Percentiles rank a stretch among this genome's conserved stretches.
phyloP scores from a whole-genome alignment of 1,139 yeast species.

The Blastobotrys buckinghamii region DNA sequence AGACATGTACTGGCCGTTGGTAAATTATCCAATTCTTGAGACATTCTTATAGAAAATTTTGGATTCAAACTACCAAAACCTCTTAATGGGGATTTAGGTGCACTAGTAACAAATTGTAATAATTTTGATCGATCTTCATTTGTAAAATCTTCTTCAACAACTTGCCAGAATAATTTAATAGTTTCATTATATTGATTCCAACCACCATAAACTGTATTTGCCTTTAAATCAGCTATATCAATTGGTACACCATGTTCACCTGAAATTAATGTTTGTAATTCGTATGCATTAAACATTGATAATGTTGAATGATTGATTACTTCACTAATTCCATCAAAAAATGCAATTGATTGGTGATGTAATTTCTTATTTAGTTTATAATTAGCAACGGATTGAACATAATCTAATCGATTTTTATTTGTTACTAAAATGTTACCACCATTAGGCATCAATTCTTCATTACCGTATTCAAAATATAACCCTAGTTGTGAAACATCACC shows the following conservation, averaged over 20 bases:
- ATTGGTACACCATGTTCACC: slow-evolving; percentile 65
- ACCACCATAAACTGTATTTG: slow-evolving; percentile 64
- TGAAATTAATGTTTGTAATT: slow-evolving; percentile 76
- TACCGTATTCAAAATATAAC: slow-evolving; percentile 58
- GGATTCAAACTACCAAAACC: slow-evolving; percentile 79
- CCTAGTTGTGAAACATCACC: slow-evolving; percentile 54
- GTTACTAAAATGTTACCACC: slow-evolving; percentile 56
- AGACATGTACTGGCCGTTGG: slow-evolving; percentile 96
- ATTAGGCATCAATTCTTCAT: slow-evolving; percentile 55
- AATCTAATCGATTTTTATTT: slow-evolving; percentile 58
- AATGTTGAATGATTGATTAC: slow-evolving; percentile 73
- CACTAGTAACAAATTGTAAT: slow-evolving; percentile 84
- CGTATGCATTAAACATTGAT: slow-evolving; percentile 75
- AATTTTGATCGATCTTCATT: slow-evolving; percentile 46
- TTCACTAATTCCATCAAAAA: slow-evolving; percentile 64
- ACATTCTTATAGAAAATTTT: slow-evolving; percentile 69
- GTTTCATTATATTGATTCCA: slow-evolving; percentile 47
- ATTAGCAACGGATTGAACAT: slow-evolving; percentile 72
- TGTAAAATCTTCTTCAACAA: slow-evolving; percentile 53
- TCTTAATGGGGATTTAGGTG: slow-evolving; percentile 81
- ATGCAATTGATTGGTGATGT: slow-evolving; percentile 53
- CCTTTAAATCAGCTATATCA: slow-evolving; percentile 61
- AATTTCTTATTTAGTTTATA: slow-evolving; percentile 67
- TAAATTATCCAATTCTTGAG: slow-evolving; percentile 44
- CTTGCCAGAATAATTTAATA: slow-evolving; percentile 65